Evolutionary conservation across 164 flowering plant genomes (phyloP), one percentile per base, ranked within the genome.

Genomic region (Akebia trifoliata): DNA sequence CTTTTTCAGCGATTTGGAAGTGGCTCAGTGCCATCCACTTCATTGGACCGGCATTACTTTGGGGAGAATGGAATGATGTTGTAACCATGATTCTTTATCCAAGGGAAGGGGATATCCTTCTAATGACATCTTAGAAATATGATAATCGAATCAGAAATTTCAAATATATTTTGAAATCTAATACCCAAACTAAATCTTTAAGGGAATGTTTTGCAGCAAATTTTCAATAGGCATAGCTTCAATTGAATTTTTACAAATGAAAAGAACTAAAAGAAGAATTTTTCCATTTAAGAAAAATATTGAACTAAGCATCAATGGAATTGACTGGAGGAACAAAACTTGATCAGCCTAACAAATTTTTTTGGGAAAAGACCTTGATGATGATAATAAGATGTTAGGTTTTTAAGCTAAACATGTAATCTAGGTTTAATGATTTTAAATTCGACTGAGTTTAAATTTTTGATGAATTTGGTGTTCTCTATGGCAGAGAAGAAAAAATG

Each of bases 81-180:
- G 86, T 80, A 10, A 61, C 43, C 74, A 60, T 90, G 87, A 78
- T 93, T 72, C 95, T 93, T 63, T 92, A 90, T 78, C 98, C 98
- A 58, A 84, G 97, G 74, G 94, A 90, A 57, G 94, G 96, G 61
- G 98, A 93, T 93, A 93, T 93, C 98, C 98, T 90, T 79, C 65
- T 40, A 42, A 17, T 9, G 28, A 32, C 34, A 26, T 15, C 1
- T n/a, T n/a, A n/a, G n/a, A n/a, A n/a, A n/a, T n/a, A n/a, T n/a
- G n/a, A n/a, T n/a, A n/a, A n/a, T n/a, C n/a, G n/a, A n/a, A n/a
- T n/a, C n/a, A n/a, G n/a, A n/a, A n/a, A n/a, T n/a, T n/a, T n/a
- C n/a, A n/a, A n/a, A n/a, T n/a, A n/a, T n/a, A n/a, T n/a, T n/a
- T n/a, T n/a, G n/a, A n/a, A n/a, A n/a, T n/a, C n/a, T n/a, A n/a